Evolutionary conservation across 2,329 filamentous ascomycete genomes (phyloP).

Genomic region (Ceratocystiopsis minuta): DNA sequence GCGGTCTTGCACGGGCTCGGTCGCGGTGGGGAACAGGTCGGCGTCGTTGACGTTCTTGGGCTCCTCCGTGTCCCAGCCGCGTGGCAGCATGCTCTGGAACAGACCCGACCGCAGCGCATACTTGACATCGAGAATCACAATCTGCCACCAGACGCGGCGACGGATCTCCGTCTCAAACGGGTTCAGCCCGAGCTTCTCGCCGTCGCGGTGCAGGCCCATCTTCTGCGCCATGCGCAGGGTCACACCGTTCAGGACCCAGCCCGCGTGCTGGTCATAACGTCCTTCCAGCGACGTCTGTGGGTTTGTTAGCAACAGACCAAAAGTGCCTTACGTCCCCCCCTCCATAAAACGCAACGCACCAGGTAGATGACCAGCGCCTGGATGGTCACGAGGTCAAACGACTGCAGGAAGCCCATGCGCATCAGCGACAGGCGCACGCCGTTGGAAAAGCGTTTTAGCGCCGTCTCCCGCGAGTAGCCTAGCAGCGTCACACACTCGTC

Average conservation of each 20-base stretch:
- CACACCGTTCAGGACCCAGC: conserved; percentile 43
- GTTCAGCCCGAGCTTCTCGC: conserved; percentile 33
- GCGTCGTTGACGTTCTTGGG: conserved; percentile 41
- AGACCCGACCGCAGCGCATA: conserved; percentile 40
- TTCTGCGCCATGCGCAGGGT: conserved; percentile 47
- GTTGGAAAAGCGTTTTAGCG: conserved; percentile 31
- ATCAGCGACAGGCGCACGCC: conserved; percentile 32
- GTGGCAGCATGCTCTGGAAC: conserved; percentile 30
- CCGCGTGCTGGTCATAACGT: conserved; percentile 38
- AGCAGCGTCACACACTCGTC: conserved; percentile 37
- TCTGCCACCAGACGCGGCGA: conserved; percentile 49
- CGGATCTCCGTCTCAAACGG: conserved; percentile 51
- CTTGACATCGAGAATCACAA: conserved; percentile 38
- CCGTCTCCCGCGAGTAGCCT: conserved; percentile 29
- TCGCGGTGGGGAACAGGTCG: conserved; percentile 35
- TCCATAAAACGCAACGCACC: too few relatives aligned
- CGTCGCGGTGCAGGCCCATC: conserved; percentile 49
- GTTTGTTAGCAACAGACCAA: neutral
- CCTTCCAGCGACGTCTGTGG: conserved; percentile 35
- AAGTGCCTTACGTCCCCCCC: too few relatives aligned
- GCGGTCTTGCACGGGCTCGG: conserved; percentile 29
- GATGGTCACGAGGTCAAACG: conserved; percentile 37
- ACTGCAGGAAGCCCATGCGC: conserved; percentile 37
- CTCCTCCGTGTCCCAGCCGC: conserved; percentile 36
- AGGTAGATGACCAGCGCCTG: conserved; percentile 42